Conservation (phyloP, 2,329 filamentous ascomycete species). For the Botrytis fabae region DNA sequence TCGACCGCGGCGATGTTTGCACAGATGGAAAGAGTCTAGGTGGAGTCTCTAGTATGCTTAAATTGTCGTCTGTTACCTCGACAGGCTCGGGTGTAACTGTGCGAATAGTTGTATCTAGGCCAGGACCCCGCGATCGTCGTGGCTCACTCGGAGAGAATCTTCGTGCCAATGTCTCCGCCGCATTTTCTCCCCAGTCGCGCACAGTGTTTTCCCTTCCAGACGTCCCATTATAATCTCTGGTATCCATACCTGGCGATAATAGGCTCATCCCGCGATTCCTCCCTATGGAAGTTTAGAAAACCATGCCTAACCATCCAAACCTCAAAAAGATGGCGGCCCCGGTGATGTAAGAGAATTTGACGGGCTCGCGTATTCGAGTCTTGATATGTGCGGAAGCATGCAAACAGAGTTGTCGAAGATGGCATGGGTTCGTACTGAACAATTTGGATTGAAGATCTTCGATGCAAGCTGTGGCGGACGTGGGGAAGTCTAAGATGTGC, state of each 20-base stretch:
- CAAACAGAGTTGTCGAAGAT: constrained; percentile 20
- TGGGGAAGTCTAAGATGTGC: constrained; percentile 24
- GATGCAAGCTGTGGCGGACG: constrained; percentile 20
- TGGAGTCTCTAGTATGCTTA: constrained; percentile 26
- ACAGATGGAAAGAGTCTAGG: constrained; percentile 39
- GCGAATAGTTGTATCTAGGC: constrained; percentile 53
- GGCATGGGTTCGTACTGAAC: constrained; percentile 20
- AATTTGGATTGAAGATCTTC: constrained; percentile 17
- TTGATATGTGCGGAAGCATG: constrained; percentile 19
- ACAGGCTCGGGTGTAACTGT: constrained; percentile 64
- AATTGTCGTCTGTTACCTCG: constrained; percentile 34
- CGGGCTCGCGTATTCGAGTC: constrained; percentile 16
- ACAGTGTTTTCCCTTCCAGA: constrained; percentile 37
- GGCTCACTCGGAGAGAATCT: constrained; percentile 32
- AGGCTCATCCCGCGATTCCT: constrained; percentile 44
- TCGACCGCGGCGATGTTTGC: constrained; percentile 51
- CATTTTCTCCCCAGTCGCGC: constrained; percentile 38
- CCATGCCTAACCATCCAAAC: constrained; percentile 25
- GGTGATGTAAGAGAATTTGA: constrained; percentile 13
- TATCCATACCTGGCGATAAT: constrained; percentile 50
- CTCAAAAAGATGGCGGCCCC: constrained; percentile 8
- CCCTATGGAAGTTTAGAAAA: constrained; percentile 35
- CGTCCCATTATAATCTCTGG: constrained; percentile 43
- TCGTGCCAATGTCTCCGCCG: constrained; percentile 35
- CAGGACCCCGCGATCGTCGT: constrained; percentile 34